phyloP scores from a whole-genome alignment of 208 protist species.

The Trypanosomatidae sp. region DNA sequence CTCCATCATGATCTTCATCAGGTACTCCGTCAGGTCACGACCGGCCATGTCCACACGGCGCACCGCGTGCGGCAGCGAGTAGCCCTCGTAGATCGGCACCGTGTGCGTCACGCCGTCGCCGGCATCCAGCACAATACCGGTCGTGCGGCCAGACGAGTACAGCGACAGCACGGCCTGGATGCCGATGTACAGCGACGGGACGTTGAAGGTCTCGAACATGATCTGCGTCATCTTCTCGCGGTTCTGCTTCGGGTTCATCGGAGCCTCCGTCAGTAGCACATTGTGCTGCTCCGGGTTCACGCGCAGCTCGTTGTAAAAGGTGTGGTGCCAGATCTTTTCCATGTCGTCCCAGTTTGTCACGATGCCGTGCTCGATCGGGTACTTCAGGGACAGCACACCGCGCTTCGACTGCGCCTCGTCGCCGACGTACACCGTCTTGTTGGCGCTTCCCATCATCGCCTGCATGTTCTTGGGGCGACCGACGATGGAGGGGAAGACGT shows the following conservation, averaged over 20 bases:
- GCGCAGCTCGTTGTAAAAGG: constrained; percentile 98
- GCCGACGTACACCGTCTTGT: constrained; percentile 95
- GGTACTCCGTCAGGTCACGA: constrained; percentile 95
- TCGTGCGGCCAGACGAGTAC: constrained; percentile 91
- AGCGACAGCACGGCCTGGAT: constrained; percentile 98
- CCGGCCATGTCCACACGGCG: constrained; percentile 91
- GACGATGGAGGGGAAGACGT: constrained; percentile 97
- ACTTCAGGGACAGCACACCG: constrained; percentile 93
- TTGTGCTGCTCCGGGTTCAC: constrained; percentile 97
- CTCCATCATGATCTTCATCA: constrained; percentile 95
- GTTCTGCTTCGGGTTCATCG: constrained; percentile 93
- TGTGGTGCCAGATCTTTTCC: constrained; percentile 98
- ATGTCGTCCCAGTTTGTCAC: constrained; percentile 99
- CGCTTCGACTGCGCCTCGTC: constrained; percentile 95
- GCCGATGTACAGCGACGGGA: constrained; percentile 92
- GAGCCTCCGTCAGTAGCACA: constrained; percentile 92
- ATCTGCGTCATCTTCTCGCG: constrained; percentile 96
- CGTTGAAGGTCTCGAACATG: constrained; percentile 95
- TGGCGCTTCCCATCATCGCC: constrained; percentile 95
- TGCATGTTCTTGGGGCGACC: constrained; percentile 94
- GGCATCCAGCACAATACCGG: constrained; percentile 93
- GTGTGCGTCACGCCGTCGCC: constrained; percentile 94
- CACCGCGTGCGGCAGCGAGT: constrained; percentile 87
- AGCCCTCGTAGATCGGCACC: constrained; percentile 94
- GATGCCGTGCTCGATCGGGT: constrained; percentile 96